A percentile compares a stretch with the other conserved stretches of the same genome.
phyloP scores from a whole-genome alignment of 176 grass and related monocot species.

The Triticum urartu region DNA sequence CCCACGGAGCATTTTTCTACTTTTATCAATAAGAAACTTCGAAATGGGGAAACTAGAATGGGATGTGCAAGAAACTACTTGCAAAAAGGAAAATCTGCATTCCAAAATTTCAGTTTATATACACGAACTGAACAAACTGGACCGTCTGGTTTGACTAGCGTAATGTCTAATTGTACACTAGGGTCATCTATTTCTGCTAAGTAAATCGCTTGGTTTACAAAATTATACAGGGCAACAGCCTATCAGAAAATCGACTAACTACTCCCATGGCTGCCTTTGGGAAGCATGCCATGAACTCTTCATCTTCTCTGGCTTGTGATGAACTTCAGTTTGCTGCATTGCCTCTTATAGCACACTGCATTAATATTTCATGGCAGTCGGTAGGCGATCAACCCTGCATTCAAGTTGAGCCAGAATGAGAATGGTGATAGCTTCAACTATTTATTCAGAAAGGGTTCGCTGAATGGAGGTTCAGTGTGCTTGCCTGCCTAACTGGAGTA shows the following conservation, averaged over 20 bases:
- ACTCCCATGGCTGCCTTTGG: neutral
- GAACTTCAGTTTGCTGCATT: neutral
- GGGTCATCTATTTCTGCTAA: neutral
- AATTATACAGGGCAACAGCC: conserved; percentile 17
- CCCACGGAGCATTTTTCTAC: no score
- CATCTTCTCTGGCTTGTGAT: neutral
- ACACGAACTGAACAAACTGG: neutral
- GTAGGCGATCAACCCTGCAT: conserved; percentile 57
- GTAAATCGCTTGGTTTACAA: conserved; percentile 9
- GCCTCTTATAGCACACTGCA: neutral
- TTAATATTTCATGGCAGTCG: conserved; percentile 8
- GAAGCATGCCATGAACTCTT: neutral
- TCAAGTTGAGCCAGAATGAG: conserved; percentile 30
- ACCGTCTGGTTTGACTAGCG: neutral
- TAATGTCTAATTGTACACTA: neutral
- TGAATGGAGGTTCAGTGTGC: conserved; percentile 6
- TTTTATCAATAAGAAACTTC: neutral
- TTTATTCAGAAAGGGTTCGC: conserved; percentile 7
- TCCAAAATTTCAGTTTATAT: neutral
- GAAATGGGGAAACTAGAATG: neutral
- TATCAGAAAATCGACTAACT: neutral
- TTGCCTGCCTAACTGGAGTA: conserved; percentile 67
- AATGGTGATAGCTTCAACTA: neutral
- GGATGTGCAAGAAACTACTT: neutral
- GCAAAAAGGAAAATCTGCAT: neutral